These are phyloP conservation scores for Talaromyces sp. DNA, from an alignment of 2,329 filamentous ascomycete genomes.

Conservation along the genomic window DNA sequence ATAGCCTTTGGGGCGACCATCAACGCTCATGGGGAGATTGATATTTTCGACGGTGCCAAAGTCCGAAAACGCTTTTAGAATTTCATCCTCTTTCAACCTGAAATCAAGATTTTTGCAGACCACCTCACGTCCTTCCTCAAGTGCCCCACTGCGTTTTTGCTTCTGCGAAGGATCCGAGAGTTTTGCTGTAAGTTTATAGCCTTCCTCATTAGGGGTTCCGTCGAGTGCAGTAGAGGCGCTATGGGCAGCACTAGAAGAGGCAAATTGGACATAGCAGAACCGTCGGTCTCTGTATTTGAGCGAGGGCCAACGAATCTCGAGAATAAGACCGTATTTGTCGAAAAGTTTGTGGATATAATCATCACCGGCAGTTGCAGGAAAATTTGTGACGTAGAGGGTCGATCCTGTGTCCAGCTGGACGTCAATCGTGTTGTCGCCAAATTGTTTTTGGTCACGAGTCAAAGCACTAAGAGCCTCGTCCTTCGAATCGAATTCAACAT, in stretches of 20 bases:
- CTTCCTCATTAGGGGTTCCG: conserved; percentile 68
- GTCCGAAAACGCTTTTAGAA: conserved; percentile 71
- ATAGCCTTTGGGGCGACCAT: conserved; percentile 72
- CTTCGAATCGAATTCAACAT: conserved; percentile 80
- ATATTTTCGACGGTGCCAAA: conserved; percentile 75
- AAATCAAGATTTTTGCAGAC: conserved; percentile 72
- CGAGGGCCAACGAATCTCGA: conserved; percentile 86
- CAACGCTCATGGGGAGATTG: conserved; percentile 69
- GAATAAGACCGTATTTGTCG: conserved; percentile 73
- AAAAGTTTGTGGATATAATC: conserved; percentile 60
- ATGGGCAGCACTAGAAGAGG: conserved; percentile 66
- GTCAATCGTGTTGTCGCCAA: conserved; percentile 71
- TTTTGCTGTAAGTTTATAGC: conserved; percentile 71
- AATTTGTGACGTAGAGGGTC: conserved; percentile 90
- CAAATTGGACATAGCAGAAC: conserved; percentile 96
- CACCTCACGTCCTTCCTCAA: conserved; percentile 85
- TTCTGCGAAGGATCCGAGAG: conserved; percentile 81
- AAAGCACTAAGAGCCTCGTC: conserved; percentile 82
- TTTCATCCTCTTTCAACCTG: conserved; percentile 65
- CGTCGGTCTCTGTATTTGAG: conserved; percentile 87
- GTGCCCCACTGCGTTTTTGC: conserved; percentile 76
- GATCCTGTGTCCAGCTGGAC: conserved; percentile 75
- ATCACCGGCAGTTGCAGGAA: conserved; percentile 61
- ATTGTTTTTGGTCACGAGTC: conserved; percentile 77
- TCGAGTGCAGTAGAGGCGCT: conserved; percentile 75